Evolutionary conservation across 176 grass and related monocot species (phyloP), one percentile per base, ranked within the genome.

Genomic region (Secale cereale): DNA sequence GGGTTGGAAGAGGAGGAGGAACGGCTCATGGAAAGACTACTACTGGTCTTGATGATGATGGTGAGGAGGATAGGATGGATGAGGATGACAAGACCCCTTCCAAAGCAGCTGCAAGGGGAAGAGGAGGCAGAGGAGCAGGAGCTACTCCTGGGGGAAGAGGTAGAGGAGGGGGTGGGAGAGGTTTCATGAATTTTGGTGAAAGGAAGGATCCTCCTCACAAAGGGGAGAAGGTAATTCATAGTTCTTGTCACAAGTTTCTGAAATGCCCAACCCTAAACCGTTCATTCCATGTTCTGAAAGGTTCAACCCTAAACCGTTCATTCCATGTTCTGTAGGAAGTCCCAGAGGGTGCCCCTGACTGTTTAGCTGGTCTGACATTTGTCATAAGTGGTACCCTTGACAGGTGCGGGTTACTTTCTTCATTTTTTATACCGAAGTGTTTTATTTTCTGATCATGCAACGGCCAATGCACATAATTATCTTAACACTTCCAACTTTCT

Each of bases 121-220:
- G 85, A 43, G 92, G 87, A 35, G 87, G 92, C 85, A 82, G 92
- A 84, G 89, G 89, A 83, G 69, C 79, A 71, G 92, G 85, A 87
- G 78, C 84, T 56, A 66, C 86, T 62, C 31, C 90, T 78, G 91
- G 81, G 70, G 97, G 91, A 10, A 90, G 93, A 94, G 97, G 97
- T 37, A 89, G 92, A 86, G 89, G 91, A 87, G 97, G 91, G 11
- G 91, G 91, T 82, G 94, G 97, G 33, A 94, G 97, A 81, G 97
- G 94, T 83, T 99, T 89, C 78, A 97, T 97, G 94, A 96, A 94
- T 92, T 99, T 96, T 86, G 97, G 94, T 82, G 97, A 99, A 67
- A 94, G 97, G 76, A 94, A 96, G 85, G 97, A 99, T 65, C 97
- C 97, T 30, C 97, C 97, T 64, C 97, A 96, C 83, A 97, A 97